Base-by-base conservation (phyloP, 495 filamentous ascomycete genomes). In the Chlorociboria aeruginascens region DNA sequence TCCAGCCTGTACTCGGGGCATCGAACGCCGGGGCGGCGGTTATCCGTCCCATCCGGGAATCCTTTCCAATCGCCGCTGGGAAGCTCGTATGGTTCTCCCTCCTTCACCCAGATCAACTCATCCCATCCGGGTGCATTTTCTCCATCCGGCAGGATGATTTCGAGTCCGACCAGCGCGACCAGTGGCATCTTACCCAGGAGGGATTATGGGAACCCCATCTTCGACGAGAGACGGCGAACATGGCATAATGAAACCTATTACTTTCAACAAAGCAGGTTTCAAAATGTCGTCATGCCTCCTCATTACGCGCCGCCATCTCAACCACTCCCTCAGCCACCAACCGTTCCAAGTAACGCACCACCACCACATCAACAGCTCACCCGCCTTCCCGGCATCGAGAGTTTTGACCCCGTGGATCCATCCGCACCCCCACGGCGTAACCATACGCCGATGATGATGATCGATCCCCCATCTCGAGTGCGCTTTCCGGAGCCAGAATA, bases 351-450 rank as follows among this genome's bases (percentile, higher is more conserved):
- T 64, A 34, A 73, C 63, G 59, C 74, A 67, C 33, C 63, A 64
- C 38, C 72, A 54, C 34, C 58, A 53, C 3, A 30, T 9, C 42
- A 32, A 16, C 32, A 44, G 12, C 57, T 68, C 0, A 64, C 82
- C 14, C 78, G 86, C 28, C 66, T 95, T 20, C 89, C 89, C 0
- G 88, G 89, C 7, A 95, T 95, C 53, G 86, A 92, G 58, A 90
- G 85, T 32, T 94, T 95, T 52, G 87, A 89, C 59, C 79, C 83
- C 40, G 70, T 82, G 6, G 42, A 32, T 9, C 73, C 79, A 7
- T 57, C 71, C 32, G 73, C 84, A 3, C 82, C 86, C 6, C 74
- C 80, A 3, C 69, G 74, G 8, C 77, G 79, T 29, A 69, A 74
- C 45, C 64, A 74, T 0, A 84, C 79, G 45, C 82, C 83, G 1